Conservation (phyloP, 164 flowering plant genomes). For the Stephania japonica region DNA sequence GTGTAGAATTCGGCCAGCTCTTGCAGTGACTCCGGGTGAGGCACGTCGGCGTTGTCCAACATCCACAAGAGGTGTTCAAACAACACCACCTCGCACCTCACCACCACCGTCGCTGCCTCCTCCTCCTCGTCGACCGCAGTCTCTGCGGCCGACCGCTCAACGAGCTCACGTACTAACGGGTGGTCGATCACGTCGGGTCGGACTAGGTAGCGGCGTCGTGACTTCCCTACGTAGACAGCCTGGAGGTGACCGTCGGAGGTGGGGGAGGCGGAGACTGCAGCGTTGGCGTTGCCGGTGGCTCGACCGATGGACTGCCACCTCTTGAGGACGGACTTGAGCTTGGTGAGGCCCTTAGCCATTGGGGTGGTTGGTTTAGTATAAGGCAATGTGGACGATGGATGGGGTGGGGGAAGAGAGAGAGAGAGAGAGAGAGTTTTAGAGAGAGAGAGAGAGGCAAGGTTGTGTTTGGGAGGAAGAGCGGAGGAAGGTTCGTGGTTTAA, state of each 20-base stretch:
- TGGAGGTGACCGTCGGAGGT: slow-evolving; percentile 18
- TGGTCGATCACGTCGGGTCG: slow-evolving; percentile 49
- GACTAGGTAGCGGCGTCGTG: slow-evolving; percentile 59
- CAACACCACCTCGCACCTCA: slow-evolving; percentile 83
- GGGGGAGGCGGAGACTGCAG: slow-evolving; percentile 16
- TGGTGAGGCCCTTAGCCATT: slow-evolving; percentile 36
- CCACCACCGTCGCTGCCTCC: slow-evolving; percentile 36
- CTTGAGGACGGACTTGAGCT: slow-evolving; percentile 40
- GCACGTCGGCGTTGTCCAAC: slow-evolving; percentile 57
- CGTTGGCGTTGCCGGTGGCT: slow-evolving; percentile 17
- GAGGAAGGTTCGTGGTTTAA: slow-evolving; percentile 32
- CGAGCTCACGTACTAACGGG: slow-evolving; percentile 68
- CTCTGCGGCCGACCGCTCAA: slow-evolving; percentile 31
- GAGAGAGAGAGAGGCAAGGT: slow-evolving; percentile 17
- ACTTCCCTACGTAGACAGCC: slow-evolving; percentile 63
- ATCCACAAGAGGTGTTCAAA: slow-evolving; percentile 95
- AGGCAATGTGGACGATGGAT: slow-evolving; percentile 1
- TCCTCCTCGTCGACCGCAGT: slow-evolving; percentile 20
- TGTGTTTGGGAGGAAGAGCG: slow-evolving; percentile 12
- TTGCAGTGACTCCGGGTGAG: slow-evolving; percentile 52
- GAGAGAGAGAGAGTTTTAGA: slow-evolving; percentile 3
- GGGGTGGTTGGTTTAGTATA: neutral
- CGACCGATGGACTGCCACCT: slow-evolving; percentile 30
- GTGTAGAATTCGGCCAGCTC: slow-evolving; percentile 77
- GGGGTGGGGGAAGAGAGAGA: too few relatives aligned